These are phyloP conservation scores for Colletotrichum spinosum DNA, from an alignment of 2,329 filamentous ascomycete genomes.

Conservation along the genomic window DNA sequence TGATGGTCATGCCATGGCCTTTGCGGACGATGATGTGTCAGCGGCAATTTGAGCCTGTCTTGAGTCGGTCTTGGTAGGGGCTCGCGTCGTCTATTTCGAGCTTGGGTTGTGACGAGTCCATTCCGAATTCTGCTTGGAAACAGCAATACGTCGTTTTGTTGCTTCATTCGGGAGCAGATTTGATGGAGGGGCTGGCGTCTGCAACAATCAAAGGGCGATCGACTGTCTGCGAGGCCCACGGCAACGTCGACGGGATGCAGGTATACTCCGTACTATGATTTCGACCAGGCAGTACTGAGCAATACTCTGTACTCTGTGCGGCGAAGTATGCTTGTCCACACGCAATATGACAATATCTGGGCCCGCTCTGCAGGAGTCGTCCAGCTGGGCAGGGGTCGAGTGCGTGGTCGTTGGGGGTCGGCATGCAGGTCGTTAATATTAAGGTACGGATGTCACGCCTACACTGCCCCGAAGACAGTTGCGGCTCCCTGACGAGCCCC, in stretches of 20 bases:
- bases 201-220: constrained; percentile 4
- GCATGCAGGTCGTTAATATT: constrained; percentile 31
- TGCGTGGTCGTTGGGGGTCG: constrained; percentile 12
- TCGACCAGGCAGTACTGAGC: too few species aligned
- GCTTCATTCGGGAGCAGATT: constrained; percentile 1
- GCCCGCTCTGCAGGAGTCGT: constrained; percentile 11
- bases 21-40: not conserved
- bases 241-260: too few species aligned
- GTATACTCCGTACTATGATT: too few species aligned
- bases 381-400: constrained; percentile 30
- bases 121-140: constrained; percentile 3
- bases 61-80: constrained; percentile 5
- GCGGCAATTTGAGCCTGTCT: not conserved
- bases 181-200: not conserved
- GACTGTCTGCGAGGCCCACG: not conserved
- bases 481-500: constrained; percentile 14
- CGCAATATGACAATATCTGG: constrained; percentile 2
- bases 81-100: constrained; percentile 12
- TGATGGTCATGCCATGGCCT: not conserved
- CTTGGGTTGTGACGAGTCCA: constrained; percentile 1
- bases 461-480: not conserved
- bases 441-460: constrained; percentile 24
- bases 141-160: not conserved
- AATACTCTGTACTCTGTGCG: too few species aligned
- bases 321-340: not conserved